These are phyloP conservation scores for Amaranthus tricolor DNA, from an alignment of 179 eudicot species.

Conservation along the genomic window DNA sequence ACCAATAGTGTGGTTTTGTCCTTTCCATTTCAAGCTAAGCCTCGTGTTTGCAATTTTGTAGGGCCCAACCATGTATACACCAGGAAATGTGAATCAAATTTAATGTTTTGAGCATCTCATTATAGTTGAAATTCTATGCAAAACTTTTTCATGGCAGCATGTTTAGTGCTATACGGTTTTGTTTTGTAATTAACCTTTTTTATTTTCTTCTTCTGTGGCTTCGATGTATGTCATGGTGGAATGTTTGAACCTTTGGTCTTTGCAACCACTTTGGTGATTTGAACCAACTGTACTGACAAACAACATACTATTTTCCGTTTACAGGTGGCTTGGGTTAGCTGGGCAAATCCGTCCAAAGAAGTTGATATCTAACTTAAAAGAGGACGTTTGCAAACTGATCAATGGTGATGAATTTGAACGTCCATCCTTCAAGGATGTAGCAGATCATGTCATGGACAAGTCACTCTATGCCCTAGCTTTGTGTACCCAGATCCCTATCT, in stretches of 20 bases:
- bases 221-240: background rate
- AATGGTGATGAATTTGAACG: slow-evolving; percentile 42
- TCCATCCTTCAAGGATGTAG: slow-evolving; percentile 44
- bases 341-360: slow-evolving; percentile 80
- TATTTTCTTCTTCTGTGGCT: background rate
- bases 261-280: background rate
- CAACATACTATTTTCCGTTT: slow-evolving; percentile 5
- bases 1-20: background rate
- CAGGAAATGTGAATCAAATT: background rate
- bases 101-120: background rate
- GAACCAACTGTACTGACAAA: background rate
- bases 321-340: slow-evolving; percentile 72
- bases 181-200: background rate
- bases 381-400: slow-evolving; percentile 36
- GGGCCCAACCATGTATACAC: background rate
- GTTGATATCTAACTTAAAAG: slow-evolving; percentile 58
- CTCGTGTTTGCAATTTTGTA: background rate
- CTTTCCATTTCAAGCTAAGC: background rate
- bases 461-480: slow-evolving; percentile 64
- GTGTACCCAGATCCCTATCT: slow-evolving; percentile 50
- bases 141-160: background rate
- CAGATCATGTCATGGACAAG: slow-evolving; percentile 57
- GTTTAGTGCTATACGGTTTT: background rate
- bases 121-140: background rate
- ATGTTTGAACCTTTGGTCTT: background rate